Base-by-base conservation (phyloP, 1,284 basidiomycete genomes). In the Austroboletus niveus region DNA sequence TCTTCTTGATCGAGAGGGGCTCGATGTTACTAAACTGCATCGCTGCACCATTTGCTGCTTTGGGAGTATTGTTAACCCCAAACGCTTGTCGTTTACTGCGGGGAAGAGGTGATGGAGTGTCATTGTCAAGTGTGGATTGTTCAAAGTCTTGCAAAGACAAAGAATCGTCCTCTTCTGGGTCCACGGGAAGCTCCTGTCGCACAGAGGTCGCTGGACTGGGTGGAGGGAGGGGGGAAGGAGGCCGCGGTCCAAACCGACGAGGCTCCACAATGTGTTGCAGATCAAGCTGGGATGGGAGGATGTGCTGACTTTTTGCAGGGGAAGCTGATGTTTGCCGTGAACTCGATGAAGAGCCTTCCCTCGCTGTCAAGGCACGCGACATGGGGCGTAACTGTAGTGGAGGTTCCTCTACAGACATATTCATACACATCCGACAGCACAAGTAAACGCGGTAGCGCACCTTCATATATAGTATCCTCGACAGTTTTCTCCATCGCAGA, bases 1-100 rank as follows among this genome's bases (percentile, higher is more conserved):
- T 90, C 73, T 92, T 90, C 74, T 85, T 89, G 64, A 92, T 90
- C 2, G 84, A 85, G 50, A 92, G 72, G 9, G 89, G 89, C 60
- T 88, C 87, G 29, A 89, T 67, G 29, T 59, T 62, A 49, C 51
- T 61, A 49, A 59, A 60, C 48, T 48, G 60, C 32, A 24, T 50
- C 29, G 51, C 49, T 17, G 62, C 49, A 30, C 64, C 60, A 29
- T 64, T 62, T 42, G 60, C 58, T 22, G 62, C 64, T 59, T 74
- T 82, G 8, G 81, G 80, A 1, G 77, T 80, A 30, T 71, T 65
- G 39, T 82, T 79, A 12, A 66, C 69, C 60, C 76, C 75, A 58
- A 87, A 82, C 10, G 83, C 75, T 61, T 83, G 83, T 39, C 85
- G 80, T 65, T 76, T 82, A 63, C 85, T 87, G 36, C 87, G 78